Conservation (phyloP, 371 early-diverging fungal genomes). For the Blakeslea trispora region DNA sequence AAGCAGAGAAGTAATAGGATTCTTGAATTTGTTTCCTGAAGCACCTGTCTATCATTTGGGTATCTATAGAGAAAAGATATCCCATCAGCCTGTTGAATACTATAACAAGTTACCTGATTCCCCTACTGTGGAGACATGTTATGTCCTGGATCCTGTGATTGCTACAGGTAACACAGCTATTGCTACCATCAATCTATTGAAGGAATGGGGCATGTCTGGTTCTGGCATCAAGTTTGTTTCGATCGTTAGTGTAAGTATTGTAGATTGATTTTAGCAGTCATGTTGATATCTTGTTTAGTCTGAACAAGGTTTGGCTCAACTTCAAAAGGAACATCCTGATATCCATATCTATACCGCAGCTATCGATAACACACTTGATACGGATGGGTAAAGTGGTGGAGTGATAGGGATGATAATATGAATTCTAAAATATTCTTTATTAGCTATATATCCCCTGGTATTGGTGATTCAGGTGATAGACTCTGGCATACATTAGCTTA, state of each 20-base stretch:
- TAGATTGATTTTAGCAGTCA: not conserved
- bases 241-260: constrained; percentile 54
- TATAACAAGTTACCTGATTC: constrained; percentile 84
- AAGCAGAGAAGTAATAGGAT: constrained; percentile 51
- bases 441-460: constrained; percentile 70
- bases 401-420: too few relatives aligned
- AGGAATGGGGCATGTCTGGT: constrained; percentile 76
- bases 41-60: constrained; percentile 82
- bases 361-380: constrained; percentile 70
- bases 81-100: constrained; percentile 90
- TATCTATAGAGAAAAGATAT: constrained; percentile 79
- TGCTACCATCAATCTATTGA: constrained; percentile 77
- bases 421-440: not conserved
- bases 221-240: constrained; percentile 72
- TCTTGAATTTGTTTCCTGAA: constrained; percentile 69
- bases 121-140: constrained; percentile 70
- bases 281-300: constrained; percentile 29
- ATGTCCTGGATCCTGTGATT: constrained; percentile 84
- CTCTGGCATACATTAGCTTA: constrained; percentile 54
- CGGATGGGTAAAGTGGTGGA: too few relatives aligned
- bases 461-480: constrained; percentile 83
- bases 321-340: constrained; percentile 74
- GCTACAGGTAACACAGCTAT: constrained; percentile 87
- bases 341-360: constrained; percentile 69
- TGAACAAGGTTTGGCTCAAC: constrained; percentile 57